Percentiles rank a stretch among this genome's conserved stretches.
phyloP scores from a whole-genome alignment of 2,329 filamentous ascomycete genomes.

The Fusarium redolens region DNA sequence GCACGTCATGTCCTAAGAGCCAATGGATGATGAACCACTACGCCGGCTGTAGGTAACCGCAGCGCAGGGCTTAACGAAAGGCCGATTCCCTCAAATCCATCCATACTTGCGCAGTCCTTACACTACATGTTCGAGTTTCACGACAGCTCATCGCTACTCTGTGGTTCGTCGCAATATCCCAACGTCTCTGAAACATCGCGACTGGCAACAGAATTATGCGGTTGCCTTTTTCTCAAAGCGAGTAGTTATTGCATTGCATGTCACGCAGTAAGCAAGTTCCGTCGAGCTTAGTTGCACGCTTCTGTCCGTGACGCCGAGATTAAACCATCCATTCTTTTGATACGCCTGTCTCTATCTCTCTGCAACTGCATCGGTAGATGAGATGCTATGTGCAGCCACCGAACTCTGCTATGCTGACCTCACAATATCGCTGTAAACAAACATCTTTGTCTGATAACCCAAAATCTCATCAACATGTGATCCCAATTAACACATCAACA shows the following conservation, averaged over 20 bases:
- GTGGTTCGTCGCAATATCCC: conserved; percentile 14
- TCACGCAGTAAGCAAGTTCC: conserved; percentile 13
- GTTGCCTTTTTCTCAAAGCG: conserved; percentile 3
- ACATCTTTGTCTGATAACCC: conserved; percentile 26
- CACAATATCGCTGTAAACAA: conserved; percentile 22
- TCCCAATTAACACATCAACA: conserved; percentile 28
- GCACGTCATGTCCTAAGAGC: conserved; percentile 6
- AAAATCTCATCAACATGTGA: conserved; percentile 30
- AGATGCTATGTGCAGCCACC: conserved; percentile 16
- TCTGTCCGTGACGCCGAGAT: conserved; percentile 15
- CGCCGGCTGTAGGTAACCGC: conserved; percentile 26
- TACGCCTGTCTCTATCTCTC: conserved; percentile 27
- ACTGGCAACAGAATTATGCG: background rate
- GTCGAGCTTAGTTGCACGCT: conserved; percentile 9
- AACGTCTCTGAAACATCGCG: background rate
- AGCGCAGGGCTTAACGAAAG: conserved; percentile 24
- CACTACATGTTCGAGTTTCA: background rate
- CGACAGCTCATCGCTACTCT: background rate
- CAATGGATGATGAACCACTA: background rate
- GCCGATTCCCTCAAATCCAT: background rate
- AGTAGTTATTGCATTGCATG: conserved; percentile 17
- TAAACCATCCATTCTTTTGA: conserved; percentile 30
- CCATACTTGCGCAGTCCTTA: background rate
- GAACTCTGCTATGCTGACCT: conserved; percentile 14
- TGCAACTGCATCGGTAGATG: background rate